Evolutionary conservation across 306 rosid species (phyloP).

Genomic region (Quercus gilva): DNA sequence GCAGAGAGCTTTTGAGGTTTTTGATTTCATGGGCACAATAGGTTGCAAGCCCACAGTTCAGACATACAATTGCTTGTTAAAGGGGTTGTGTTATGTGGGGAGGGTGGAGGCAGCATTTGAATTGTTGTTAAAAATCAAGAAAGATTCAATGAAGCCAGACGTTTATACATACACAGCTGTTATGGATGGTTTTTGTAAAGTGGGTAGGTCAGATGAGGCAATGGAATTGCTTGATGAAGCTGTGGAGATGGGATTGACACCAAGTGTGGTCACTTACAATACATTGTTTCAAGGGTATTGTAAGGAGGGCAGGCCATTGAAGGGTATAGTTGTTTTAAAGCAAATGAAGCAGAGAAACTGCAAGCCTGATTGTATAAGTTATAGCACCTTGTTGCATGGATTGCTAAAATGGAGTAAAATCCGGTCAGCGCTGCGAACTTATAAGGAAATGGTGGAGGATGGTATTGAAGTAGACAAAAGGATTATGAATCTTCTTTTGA

Average conservation of each 20-base stretch:
- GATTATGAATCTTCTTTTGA: conserved; percentile 54
- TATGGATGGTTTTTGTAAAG: conserved; percentile 84
- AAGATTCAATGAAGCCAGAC: conserved; percentile 41
- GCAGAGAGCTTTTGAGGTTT: conserved; percentile 62
- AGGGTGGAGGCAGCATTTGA: conserved; percentile 76
- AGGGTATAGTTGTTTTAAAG: conserved; percentile 52
- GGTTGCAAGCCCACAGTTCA: conserved; percentile 50
- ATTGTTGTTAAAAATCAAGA: conserved; percentile 50
- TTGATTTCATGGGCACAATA: conserved; percentile 37
- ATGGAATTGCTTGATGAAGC: conserved; percentile 64
- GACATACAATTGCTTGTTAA: conserved; percentile 66
- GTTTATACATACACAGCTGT: conserved; percentile 62
- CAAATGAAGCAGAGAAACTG: conserved; percentile 56
- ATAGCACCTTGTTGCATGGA: conserved; percentile 67
- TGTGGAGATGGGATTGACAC: conserved; percentile 46
- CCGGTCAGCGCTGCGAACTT: conserved; percentile 34
- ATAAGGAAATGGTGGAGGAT: conserved; percentile 51
- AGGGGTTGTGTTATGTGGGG: conserved; percentile 82
- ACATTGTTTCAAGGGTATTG: conserved; percentile 69
- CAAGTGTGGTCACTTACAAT: conserved; percentile 61
- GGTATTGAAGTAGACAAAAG: conserved; percentile 52
- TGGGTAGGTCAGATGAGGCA: conserved; percentile 79
- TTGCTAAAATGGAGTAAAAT: conserved; percentile 64
- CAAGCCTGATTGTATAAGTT: conserved; percentile 57
- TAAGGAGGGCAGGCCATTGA: conserved; percentile 67